Evolutionary conservation across 2,329 filamentous ascomycete genomes (phyloP), one percentile per base, ranked within the genome.

Genomic region (Xylariaceae sp.): DNA sequence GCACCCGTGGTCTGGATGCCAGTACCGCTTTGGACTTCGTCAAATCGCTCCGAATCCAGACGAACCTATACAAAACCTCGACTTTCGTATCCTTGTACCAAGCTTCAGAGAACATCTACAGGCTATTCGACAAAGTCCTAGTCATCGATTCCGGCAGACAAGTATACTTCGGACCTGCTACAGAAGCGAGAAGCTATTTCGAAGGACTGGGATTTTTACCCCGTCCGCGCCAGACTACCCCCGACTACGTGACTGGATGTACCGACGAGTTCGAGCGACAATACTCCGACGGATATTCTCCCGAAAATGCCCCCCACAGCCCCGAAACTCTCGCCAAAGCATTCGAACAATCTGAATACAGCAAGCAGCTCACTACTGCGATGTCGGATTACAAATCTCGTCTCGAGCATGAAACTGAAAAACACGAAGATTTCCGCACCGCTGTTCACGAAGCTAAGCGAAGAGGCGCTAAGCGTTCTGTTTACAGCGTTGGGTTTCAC

Each of bases 41-140:
- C 58, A 83, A 82, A 62, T 88, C 85, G 1, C 75, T 95, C 1
- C 83, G 89, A 2, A 84, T 90, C 38, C 79, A 92, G 72, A 94
- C 89, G 18, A 86, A 94, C 66, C 81, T 94, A 47, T 90, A 90
- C 76, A 82, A 87, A 65, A 90, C 85, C 0, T 88, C 87, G 1
- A 94, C 89, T 0, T 91, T 94, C 53, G 89, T 95, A 1, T 90
- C 89, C 0, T 74, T 95, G 0, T 95, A 95, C 66, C 89, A 95
- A 64, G 89, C 88, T 0, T 90, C 86, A 0, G 87, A 94, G 68
- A 90, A 83, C 59, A 89, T 92, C 53, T 91, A 89, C 70, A 76
- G 76, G 18, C 81, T 84, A 32, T 91, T 92, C 54, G 89, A 95
- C 73, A 94, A 92, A 67, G 88, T 94, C 11, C 73, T 95, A 61